Conservation (phyloP, 176 grass and related monocot genomes). For the Olyra latifolia region DNA sequence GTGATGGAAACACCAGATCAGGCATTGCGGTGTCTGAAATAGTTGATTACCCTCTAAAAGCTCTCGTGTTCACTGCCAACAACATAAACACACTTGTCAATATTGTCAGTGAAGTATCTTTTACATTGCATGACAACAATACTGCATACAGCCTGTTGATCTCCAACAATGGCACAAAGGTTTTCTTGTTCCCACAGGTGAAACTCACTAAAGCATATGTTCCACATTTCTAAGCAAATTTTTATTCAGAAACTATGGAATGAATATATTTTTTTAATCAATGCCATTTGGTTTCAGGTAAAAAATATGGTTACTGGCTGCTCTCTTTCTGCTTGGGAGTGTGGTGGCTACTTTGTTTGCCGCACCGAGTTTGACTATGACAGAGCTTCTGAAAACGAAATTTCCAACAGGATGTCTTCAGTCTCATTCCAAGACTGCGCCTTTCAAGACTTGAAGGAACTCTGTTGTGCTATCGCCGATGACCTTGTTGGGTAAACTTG, state of each 20-base stretch:
- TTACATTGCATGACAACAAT: slow-evolving; percentile 31
- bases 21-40: slow-evolving; percentile 46
- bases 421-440: slow-evolving; percentile 34
- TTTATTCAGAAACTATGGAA: background rate
- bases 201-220: background rate
- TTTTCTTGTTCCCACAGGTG: slow-evolving; percentile 72
- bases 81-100: slow-evolving; percentile 34
- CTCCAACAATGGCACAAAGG: slow-evolving; percentile 47
- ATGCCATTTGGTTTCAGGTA: slow-evolving; percentile 25
- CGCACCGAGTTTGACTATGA: slow-evolving; percentile 42
- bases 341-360: slow-evolving; percentile 63
- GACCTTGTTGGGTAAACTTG: slow-evolving; percentile 25
- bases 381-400: slow-evolving; percentile 42
- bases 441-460: slow-evolving; percentile 59
- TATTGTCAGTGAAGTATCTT: slow-evolving; percentile 45
- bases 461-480: slow-evolving; percentile 34
- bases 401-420: slow-evolving; percentile 47
- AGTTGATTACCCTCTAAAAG: slow-evolving; percentile 62
- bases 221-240: background rate
- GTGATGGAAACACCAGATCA: slow-evolving; percentile 32
- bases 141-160: slow-evolving; percentile 55
- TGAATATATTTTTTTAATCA: background rate
- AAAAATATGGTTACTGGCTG: slow-evolving; percentile 32
- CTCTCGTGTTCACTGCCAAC: slow-evolving; percentile 53
- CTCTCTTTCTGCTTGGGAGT: slow-evolving; percentile 57